These are phyloP conservation scores for Xylaria arbuscula DNA, from an alignment of 2,329 filamentous ascomycete species.

Conservation along the genomic window DNA sequence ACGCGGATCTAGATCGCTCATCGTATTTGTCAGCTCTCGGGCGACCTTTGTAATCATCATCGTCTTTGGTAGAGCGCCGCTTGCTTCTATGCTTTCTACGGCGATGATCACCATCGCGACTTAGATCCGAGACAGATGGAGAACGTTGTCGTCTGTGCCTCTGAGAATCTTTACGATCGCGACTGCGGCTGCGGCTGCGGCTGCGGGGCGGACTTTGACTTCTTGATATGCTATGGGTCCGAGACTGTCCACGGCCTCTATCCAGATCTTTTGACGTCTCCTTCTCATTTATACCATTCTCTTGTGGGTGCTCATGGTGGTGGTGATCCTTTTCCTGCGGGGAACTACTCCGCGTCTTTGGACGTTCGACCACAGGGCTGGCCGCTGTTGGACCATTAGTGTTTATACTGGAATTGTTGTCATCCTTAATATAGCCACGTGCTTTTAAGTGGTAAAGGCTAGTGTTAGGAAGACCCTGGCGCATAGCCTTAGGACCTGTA, in stretches of 20 bases:
- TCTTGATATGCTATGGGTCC: conserved; percentile 49
- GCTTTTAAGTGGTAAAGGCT: conserved; percentile 75
- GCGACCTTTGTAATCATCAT: conserved; percentile 56
- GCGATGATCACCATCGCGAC: conserved; percentile 62
- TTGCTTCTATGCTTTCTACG: conserved; percentile 63
- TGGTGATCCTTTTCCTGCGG: conserved; percentile 52
- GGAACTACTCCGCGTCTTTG: conserved; percentile 62
- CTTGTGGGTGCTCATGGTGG: conserved; percentile 53
- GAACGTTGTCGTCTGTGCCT: conserved; percentile 68
- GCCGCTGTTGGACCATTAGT: conserved; percentile 49
- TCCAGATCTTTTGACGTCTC: conserved; percentile 45
- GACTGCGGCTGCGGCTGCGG: conserved; percentile 57
- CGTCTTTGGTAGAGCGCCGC: conserved; percentile 58
- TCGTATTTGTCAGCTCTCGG: conserved; percentile 57
- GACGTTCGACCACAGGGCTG: conserved; percentile 50
- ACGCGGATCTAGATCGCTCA: conserved; percentile 72
- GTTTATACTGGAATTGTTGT: conserved; percentile 49
- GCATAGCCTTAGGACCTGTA: conserved; percentile 93
- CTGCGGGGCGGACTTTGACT: conserved; percentile 53
- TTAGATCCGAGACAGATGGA: conserved; percentile 58
- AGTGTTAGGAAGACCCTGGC: conserved; percentile 86
- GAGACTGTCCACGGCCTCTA: conserved; percentile 48
- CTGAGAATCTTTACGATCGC: conserved; percentile 59
- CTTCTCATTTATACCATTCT: conserved; percentile 48
- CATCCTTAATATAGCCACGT: conserved; percentile 59